Percentiles rank a stretch among this genome's conserved stretches.
phyloP scores from a whole-genome alignment of 2,329 filamentous ascomycete genomes.

The Paecilomyces niveus region DNA sequence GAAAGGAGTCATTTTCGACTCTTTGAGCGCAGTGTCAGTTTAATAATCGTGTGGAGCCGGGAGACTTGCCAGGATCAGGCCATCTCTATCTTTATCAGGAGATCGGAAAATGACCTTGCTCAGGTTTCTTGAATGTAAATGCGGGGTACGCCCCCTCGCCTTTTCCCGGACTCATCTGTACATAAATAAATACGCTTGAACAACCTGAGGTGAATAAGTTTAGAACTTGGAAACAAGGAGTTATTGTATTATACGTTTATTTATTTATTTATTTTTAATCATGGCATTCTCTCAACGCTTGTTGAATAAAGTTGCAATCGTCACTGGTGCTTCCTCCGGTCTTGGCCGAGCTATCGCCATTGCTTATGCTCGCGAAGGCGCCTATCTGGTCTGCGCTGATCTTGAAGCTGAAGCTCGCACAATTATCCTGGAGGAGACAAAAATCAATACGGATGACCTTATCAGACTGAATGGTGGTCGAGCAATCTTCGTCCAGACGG shows the following conservation, averaged over 20 bases:
- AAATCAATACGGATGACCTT: slow-evolving; percentile 2
- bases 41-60: neutral
- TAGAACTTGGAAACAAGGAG: neutral
- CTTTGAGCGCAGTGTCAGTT: neutral
- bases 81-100: neutral
- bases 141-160: neutral
- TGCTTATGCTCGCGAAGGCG: slow-evolving; percentile 13
- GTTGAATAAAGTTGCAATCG: slow-evolving; percentile 10
- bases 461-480: neutral
- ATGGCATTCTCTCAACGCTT: neutral
- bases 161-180: neutral
- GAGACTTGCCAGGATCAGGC: neutral
- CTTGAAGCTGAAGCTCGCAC: slow-evolving; percentile 4
- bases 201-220: neutral
- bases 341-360: slow-evolving; percentile 13
- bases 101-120: neutral
- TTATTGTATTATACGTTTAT: neutral
- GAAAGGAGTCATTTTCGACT: neutral
- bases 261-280: neutral
- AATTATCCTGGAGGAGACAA: neutral
- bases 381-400: slow-evolving; percentile 15
- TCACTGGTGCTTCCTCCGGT: slow-evolving; percentile 13
- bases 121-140: neutral
- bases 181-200: neutral
- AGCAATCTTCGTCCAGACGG: neutral